Conservation (phyloP, 306 rosid genomes). For the Bauhinia variegata region DNA sequence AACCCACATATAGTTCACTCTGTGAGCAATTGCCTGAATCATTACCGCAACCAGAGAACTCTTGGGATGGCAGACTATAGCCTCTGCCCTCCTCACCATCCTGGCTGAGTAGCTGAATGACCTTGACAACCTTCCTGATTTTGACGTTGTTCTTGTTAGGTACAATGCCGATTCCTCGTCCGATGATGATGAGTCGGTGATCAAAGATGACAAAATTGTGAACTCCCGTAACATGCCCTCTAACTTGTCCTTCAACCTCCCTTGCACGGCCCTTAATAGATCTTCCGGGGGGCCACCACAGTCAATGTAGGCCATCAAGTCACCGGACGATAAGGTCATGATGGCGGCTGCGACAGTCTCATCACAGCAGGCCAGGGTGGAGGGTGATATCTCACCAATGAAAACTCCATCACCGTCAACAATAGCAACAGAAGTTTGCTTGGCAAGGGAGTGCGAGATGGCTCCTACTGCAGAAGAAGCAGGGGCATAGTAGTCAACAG, state of each 20-base stretch:
- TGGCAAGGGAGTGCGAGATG: slow-evolving; percentile 58
- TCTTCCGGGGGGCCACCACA: slow-evolving; percentile 89
- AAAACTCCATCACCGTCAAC: slow-evolving; percentile 66
- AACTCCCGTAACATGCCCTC: slow-evolving; percentile 66
- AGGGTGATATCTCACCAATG: slow-evolving; percentile 92
- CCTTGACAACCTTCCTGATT: slow-evolving; percentile 60
- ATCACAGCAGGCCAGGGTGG: slow-evolving; percentile 76
- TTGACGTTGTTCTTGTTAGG: slow-evolving; percentile 38
- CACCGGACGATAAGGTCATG: slow-evolving; percentile 74
- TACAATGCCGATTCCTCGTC: slow-evolving; percentile 70
- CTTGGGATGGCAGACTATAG: slow-evolving; percentile 86
- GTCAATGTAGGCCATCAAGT: slow-evolving; percentile 92
- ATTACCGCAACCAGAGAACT: slow-evolving; percentile 91
- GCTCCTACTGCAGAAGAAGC: slow-evolving; percentile 68
- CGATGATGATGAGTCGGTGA: slow-evolving; percentile 44
- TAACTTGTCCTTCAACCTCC: slow-evolving; percentile 65
- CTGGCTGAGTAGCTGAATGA: slow-evolving; percentile 80
- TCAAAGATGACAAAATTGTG: slow-evolving; percentile 42
- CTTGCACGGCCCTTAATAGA: slow-evolving; percentile 65
- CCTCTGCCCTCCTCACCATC: slow-evolving; percentile 82
- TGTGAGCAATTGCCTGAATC: slow-evolving; percentile 96
- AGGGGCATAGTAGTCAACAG: slow-evolving; percentile 78
- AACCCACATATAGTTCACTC: slow-evolving; percentile 94
- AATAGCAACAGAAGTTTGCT: slow-evolving; percentile 85
- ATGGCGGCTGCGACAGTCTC: slow-evolving; percentile 81